These are phyloP conservation scores for Colletotrichum sp. DNA, from an alignment of 2,329 filamentous ascomycete species.

Conservation along the genomic window DNA sequence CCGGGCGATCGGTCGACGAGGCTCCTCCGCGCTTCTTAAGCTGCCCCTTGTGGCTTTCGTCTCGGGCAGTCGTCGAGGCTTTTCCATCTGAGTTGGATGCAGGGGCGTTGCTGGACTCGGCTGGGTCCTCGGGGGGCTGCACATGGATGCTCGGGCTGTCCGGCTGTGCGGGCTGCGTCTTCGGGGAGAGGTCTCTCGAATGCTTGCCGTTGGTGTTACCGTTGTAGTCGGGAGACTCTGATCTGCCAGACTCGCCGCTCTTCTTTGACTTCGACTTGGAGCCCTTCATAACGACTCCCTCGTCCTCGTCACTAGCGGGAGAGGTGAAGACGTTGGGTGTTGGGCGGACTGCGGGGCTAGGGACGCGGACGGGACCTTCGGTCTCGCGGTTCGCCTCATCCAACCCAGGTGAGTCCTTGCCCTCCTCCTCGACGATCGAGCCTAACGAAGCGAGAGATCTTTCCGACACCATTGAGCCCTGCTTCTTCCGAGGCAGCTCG, in stretches of 20 bases:
- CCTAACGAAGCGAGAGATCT: slow-evolving; percentile 46
- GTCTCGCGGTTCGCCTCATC: slow-evolving; percentile 15
- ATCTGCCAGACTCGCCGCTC: not conserved
- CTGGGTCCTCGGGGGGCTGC: slow-evolving; percentile 6
- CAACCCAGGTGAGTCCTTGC: slow-evolving; percentile 20
- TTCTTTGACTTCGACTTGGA: slow-evolving; percentile 19
- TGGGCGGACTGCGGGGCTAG: slow-evolving; percentile 30
- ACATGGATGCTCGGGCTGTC: not conserved
- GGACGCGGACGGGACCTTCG: slow-evolving; percentile 25
- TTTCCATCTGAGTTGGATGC: not conserved
- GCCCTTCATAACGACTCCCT: slow-evolving; percentile 40
- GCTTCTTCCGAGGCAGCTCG: slow-evolving; percentile 29
- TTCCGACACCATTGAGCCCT: slow-evolving; percentile 31
- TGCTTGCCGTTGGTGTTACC: slow-evolving; percentile 9
- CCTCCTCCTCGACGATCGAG: slow-evolving; percentile 49
- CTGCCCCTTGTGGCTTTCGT: slow-evolving; percentile 4
- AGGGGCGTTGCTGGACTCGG: not conserved
- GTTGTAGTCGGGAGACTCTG: not conserved
- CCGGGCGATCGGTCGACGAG: slow-evolving; percentile 13
- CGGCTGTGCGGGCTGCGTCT: not conserved
- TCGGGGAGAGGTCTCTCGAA: not conserved
- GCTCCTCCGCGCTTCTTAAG: slow-evolving; percentile 21
- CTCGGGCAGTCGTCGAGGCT: not conserved
- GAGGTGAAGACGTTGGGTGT: slow-evolving; percentile 24
- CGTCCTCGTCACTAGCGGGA: slow-evolving; percentile 43